phyloP scores from a whole-genome alignment of 176 grass and related monocot genomes.

The Ananas comosus region DNA sequence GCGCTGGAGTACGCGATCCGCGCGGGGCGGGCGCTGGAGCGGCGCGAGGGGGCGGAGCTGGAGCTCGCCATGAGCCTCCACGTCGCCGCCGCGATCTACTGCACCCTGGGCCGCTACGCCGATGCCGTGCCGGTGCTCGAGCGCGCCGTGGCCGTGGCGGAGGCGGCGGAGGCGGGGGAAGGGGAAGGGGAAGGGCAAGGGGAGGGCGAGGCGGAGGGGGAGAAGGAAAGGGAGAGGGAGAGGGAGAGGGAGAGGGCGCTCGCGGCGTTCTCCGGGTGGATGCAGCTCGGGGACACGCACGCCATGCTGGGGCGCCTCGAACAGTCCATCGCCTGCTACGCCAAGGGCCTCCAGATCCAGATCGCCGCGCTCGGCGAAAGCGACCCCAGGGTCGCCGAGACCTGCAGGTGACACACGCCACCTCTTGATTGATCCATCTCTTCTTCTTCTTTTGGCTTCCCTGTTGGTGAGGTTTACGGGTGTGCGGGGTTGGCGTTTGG shows the following conservation, averaged over 20 bases:
- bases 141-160: constrained; percentile 51
- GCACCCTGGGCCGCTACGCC: constrained; percentile 53
- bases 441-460: neutral
- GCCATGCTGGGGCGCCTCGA: constrained; percentile 91
- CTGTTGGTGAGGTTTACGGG: neutral
- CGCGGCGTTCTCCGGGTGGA: constrained; percentile 90
- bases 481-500: too few species aligned
- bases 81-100: constrained; percentile 91
- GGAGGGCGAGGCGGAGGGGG: constrained; percentile 35
- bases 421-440: too few species aligned
- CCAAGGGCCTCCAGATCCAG: constrained; percentile 94
- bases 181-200: constrained; percentile 2
- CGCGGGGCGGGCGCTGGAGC: constrained; percentile 66
- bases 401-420: constrained; percentile 47
- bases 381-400: constrained; percentile 87
- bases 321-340: constrained; percentile 82
- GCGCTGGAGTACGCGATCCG: constrained; percentile 89
- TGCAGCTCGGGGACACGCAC: constrained; percentile 98
- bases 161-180: neutral
- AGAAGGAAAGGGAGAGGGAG: neutral
- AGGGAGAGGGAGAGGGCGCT: constrained; percentile 27
- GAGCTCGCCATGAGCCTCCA: constrained; percentile 99
- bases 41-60: constrained; percentile 67
- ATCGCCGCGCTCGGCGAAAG: constrained; percentile 75
- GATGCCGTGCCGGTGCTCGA: constrained; percentile 85